Percentiles rank a stretch among this genome's conserved stretches.
These are phyloP conservation scores for Ceratonia siliqua DNA, from an alignment of 306 rosid species.

Conservation along the genomic window DNA sequence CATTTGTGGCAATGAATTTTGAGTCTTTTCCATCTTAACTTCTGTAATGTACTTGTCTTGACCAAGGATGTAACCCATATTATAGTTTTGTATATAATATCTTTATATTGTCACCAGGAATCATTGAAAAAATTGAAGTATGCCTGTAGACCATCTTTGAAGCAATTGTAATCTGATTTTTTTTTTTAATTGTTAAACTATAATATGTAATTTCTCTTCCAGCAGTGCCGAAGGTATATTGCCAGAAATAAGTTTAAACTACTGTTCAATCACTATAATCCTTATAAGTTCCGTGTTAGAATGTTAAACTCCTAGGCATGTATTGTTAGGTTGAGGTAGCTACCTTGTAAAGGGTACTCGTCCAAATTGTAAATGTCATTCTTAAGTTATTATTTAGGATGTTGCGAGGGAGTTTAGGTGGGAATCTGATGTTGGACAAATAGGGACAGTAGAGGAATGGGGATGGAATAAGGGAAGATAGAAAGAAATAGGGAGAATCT, in stretches of 20 bases:
- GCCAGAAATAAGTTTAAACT: no score
- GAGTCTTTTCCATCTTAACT: not conserved
- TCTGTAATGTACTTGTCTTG: not conserved
- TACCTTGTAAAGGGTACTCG: not conserved
- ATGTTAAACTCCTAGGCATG: not conserved
- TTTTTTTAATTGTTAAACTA: not conserved
- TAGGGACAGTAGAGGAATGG: not conserved
- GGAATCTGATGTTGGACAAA: not conserved
- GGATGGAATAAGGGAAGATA: not conserved
- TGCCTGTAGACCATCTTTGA: not conserved
- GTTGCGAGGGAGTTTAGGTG: not conserved
- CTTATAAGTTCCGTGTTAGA: not conserved
- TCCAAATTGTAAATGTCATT: not conserved
- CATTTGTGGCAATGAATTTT: not conserved
- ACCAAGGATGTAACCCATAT: not conserved
- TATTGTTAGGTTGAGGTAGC: not conserved
- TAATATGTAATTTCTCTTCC: not conserved
- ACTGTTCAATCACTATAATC: no score
- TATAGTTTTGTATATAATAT: not conserved
- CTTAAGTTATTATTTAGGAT: not conserved
- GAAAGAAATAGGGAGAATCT: not conserved
- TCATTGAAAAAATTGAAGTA: not conserved
- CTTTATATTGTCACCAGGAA: conserved; percentile 2
- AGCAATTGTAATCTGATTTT: not conserved
- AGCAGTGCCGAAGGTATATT: not conserved